Evolutionary conservation across 2,329 filamentous ascomycete species (phyloP), one percentile per base, ranked within the genome.

Genomic region (Xylariaceae sp.): DNA sequence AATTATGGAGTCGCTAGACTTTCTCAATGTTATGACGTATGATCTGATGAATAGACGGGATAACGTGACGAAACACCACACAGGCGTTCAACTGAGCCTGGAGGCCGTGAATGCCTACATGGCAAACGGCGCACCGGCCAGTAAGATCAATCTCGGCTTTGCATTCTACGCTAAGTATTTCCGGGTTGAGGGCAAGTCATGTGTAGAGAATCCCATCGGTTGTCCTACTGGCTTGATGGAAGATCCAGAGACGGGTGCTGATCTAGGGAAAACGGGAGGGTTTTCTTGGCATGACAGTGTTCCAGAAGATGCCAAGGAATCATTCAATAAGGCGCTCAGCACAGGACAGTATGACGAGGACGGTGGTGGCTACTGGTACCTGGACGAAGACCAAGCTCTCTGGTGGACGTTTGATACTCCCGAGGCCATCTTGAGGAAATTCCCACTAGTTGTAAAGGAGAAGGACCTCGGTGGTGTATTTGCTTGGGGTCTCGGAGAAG

Each of bases 11-110:
- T 75, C 77, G 1, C 78, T 89, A 15, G 85, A 90, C 66, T 86
- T 84, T 64, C 75, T 89, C 64, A 89, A 89, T 64, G 42, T 90
- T 58, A 89, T 89, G 86, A 79, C 81, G 7, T 90, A 90, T 67
- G 87, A 91, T 65, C 67, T 91, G 41, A 86, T 88, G 80, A 89
- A 89, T 72, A 84, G 87, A 9, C 81, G 88, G n/a, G 84, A 89
- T 67, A 81, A 74, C 43, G 69, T 77, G 16, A 90, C 87, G 2
- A 78, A 76, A 23, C 87, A 90, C 66, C 86, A 89, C 62, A 81
- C 79, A 8, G 83, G 84, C 5, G 72, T 88, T 20, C 63, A 74
- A 43, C 77, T 75, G 10, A 84, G 85, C 7, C 65, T 81, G 1
- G 73, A 78, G 4, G 73, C 81, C 0, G 69, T 91, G 64, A 74